phyloP scores from a whole-genome alignment of 257 asterid species.

The Lantana camara region DNA sequence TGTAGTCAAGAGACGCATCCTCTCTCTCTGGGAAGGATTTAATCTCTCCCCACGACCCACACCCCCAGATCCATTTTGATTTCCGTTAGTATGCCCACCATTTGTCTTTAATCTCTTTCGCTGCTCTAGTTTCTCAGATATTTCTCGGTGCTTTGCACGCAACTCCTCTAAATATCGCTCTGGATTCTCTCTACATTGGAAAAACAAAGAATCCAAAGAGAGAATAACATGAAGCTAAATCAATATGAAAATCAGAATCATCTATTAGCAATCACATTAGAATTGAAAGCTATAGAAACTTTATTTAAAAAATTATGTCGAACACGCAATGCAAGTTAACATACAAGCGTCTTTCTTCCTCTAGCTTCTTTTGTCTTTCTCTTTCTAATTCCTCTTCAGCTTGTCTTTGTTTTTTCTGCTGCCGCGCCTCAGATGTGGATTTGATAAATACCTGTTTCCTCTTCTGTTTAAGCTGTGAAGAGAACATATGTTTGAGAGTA shows the following conservation, averaged over 20 bases:
- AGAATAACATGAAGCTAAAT: no score
- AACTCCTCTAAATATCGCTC: conserved; percentile 84
- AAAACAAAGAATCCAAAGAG: conserved; percentile 8
- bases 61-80: conserved; percentile 74
- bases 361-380: conserved; percentile 83
- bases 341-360: conserved; percentile 93
- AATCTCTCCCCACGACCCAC: conserved; percentile 98
- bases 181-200: conserved; percentile 72
- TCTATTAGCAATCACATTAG: not conserved
- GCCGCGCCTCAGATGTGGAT: conserved; percentile 83
- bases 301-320: not conserved
- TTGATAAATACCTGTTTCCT: conserved; percentile 79
- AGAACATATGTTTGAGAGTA: conserved; percentile 23
- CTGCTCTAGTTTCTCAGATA: conserved; percentile 83
- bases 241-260: conserved; percentile 4
- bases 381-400: conserved; percentile 83
- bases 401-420: conserved; percentile 86
- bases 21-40: conserved; percentile 86
- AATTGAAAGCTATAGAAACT: not conserved
- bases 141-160: conserved; percentile 76
- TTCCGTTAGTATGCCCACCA: conserved; percentile 77
- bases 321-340: conserved; percentile 30
- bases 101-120: conserved; percentile 79
- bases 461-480: conserved; percentile 78
- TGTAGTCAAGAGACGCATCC: conserved; percentile 97